A percentile compares a stretch with the other conserved stretches of the same genome.
Conservation (phyloP, 83 land plant species). For the Thuja plicata region DNA sequence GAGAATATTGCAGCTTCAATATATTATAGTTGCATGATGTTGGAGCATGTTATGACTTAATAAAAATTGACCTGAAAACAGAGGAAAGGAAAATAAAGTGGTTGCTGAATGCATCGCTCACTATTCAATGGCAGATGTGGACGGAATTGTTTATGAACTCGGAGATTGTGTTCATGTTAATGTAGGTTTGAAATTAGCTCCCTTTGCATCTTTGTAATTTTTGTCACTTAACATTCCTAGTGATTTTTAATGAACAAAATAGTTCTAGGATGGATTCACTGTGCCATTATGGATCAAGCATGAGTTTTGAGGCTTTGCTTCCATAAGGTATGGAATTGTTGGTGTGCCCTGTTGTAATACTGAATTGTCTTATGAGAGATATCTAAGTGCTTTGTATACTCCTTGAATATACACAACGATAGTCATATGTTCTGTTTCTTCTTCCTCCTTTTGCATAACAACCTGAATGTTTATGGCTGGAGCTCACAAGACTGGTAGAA, state of each 20-base stretch:
- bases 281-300: background rate
- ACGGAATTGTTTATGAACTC: conserved; percentile 33
- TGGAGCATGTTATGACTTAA: background rate
- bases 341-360: background rate
- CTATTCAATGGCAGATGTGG: conserved; percentile 33
- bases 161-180: conserved; percentile 46
- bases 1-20: background rate
- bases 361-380: background rate
- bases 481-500: background rate
- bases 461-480: background rate
- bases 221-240: background rate
- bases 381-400: background rate
- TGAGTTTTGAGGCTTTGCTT: background rate
- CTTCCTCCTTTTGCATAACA: background rate
- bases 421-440: background rate
- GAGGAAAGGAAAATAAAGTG: conserved; percentile 12
- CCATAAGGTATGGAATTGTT: background rate
- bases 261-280: background rate
- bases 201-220: background rate
- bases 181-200: conserved; percentile 17
- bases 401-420: background rate
- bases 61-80: background rate
- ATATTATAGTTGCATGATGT: background rate
- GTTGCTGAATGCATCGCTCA: conserved; percentile 24
- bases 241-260: background rate